These are phyloP conservation scores for Acacia confusa DNA, from an alignment of 306 rosid genomes.

Conservation along the genomic window DNA sequence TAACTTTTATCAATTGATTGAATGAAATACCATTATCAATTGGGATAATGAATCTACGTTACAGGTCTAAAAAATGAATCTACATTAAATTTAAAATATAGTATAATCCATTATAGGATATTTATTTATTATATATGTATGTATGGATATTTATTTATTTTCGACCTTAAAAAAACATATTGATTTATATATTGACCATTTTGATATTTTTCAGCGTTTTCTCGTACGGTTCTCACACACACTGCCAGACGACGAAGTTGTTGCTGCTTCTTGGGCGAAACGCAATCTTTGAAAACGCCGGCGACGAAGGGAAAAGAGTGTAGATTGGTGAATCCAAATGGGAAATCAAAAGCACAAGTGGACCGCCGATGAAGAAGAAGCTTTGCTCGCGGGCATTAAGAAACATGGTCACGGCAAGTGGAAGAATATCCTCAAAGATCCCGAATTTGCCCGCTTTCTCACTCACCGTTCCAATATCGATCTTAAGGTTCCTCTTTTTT, in stretches of 20 bases:
- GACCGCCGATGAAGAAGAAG: slow-evolving; percentile 71
- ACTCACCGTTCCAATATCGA: slow-evolving; percentile 67
- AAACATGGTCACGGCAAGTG: slow-evolving; percentile 79
- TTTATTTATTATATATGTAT: no score
- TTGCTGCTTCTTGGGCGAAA: not conserved
- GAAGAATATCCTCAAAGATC: slow-evolving; percentile 67
- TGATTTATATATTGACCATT: no score
- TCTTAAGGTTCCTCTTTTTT: slow-evolving; percentile 55
- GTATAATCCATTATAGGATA: no score
- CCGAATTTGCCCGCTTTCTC: slow-evolving; percentile 51
- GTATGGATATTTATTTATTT: no score
- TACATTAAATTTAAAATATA: no score
- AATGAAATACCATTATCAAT: no score
- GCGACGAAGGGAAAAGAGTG: not conserved
- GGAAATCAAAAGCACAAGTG: slow-evolving; percentile 79
- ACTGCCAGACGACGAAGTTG: not conserved
- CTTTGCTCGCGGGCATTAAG: slow-evolving; percentile 57
- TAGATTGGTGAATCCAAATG: slow-evolving; percentile 31
- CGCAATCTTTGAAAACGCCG: not conserved
- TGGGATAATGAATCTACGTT: no score
- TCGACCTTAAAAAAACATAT: no score
- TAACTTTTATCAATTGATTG: no score
- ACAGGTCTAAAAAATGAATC: no score
- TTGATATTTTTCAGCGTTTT: no score
- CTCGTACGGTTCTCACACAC: no score